Percentiles rank a stretch among this genome's conserved stretches.
phyloP scores from a whole-genome alignment of 1,139 yeast species.

The Candida anutae region DNA sequence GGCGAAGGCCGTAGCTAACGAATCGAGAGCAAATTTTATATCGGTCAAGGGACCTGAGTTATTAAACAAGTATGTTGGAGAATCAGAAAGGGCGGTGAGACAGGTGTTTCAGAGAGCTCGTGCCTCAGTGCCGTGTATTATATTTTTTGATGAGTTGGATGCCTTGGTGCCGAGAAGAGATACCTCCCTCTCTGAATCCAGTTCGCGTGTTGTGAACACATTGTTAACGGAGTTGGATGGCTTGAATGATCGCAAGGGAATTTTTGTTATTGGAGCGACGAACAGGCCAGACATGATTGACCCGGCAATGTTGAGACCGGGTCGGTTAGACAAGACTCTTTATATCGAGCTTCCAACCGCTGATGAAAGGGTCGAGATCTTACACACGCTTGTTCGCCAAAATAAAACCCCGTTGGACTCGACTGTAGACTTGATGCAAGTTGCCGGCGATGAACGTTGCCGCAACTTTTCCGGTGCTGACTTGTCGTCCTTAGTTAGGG shows the following conservation, averaged over 20 bases:
- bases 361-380: slow-evolving; percentile 71
- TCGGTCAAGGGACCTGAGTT: slow-evolving; percentile 94
- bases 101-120: slow-evolving; percentile 93
- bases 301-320: slow-evolving; percentile 97
- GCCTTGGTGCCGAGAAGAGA: slow-evolving; percentile 95
- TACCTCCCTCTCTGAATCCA: slow-evolving; percentile 76
- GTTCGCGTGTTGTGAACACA: slow-evolving; percentile 92
- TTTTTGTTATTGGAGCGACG: slow-evolving; percentile 93
- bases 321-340: slow-evolving; percentile 87
- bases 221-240: slow-evolving; percentile 92
- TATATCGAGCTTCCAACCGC: slow-evolving; percentile 84
- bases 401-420: slow-evolving; percentile 70
- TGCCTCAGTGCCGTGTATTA: slow-evolving; percentile 91
- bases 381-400: slow-evolving; percentile 63
- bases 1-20: slow-evolving; percentile 97
- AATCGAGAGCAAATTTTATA: slow-evolving; percentile 90
- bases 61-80: slow-evolving; percentile 92
- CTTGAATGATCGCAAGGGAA: slow-evolving; percentile 83
- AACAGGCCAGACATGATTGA: slow-evolving; percentile 98
- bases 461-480: slow-evolving; percentile 95
- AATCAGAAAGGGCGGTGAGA: slow-evolving; percentile 88
- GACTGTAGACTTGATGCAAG: slow-evolving; percentile 49
- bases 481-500: slow-evolving; percentile 82
- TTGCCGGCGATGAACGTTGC: slow-evolving; percentile 75
- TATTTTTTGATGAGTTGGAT: slow-evolving; percentile 92